Percentiles rank a stretch among this genome's conserved stretches.
Conservation (phyloP, 2,329 filamentous ascomycete genomes). For the Fusarium sp. region DNA sequence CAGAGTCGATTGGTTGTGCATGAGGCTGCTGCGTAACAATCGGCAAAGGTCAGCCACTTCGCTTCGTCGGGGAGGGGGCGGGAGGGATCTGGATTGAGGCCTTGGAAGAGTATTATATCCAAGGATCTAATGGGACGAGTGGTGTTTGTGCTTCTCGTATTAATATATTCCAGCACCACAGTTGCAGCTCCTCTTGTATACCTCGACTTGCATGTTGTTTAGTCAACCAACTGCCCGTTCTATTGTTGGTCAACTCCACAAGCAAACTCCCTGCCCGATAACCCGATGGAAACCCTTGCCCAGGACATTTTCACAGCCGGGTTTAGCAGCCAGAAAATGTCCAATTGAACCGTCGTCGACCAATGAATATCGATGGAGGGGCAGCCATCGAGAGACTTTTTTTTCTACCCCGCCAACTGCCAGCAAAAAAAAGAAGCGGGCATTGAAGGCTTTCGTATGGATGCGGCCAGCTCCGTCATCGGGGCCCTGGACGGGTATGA, state of each 20-base stretch:
- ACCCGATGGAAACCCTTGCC: constrained; percentile 16
- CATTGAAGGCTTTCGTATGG: not conserved
- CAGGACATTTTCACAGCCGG: constrained; percentile 5
- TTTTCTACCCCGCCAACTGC: constrained; percentile 32
- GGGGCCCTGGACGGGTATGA: constrained; percentile 1
- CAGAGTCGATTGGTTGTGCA: not conserved
- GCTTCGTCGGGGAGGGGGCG: constrained; percentile 14
- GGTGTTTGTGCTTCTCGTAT: constrained; percentile 25
- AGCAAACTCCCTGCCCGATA: constrained; percentile 7
- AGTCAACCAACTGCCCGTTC: not conserved
- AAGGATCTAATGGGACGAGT: constrained; percentile 7
- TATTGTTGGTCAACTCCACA: not conserved
- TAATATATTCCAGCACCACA: constrained; percentile 2
- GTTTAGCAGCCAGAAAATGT: constrained; percentile 14
- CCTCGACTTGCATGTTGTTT: not conserved
- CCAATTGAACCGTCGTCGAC: constrained; percentile 1
- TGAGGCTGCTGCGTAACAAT: constrained; percentile 8
- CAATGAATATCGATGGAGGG: constrained; percentile 18
- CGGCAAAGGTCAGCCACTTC: constrained; percentile 13
- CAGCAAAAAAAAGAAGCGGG: not conserved
- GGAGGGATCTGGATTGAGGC: not conserved
- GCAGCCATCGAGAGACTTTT: constrained; percentile 5
- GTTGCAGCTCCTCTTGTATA: not conserved
- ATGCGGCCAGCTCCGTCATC: constrained; percentile 35
- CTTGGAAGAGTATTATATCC: not conserved